Percentiles rank a stretch among this genome's conserved stretches.
These are phyloP conservation scores for Hymenoscyphus albidus DNA, from an alignment of 2,329 filamentous ascomycete species.

Conservation along the genomic window DNA sequence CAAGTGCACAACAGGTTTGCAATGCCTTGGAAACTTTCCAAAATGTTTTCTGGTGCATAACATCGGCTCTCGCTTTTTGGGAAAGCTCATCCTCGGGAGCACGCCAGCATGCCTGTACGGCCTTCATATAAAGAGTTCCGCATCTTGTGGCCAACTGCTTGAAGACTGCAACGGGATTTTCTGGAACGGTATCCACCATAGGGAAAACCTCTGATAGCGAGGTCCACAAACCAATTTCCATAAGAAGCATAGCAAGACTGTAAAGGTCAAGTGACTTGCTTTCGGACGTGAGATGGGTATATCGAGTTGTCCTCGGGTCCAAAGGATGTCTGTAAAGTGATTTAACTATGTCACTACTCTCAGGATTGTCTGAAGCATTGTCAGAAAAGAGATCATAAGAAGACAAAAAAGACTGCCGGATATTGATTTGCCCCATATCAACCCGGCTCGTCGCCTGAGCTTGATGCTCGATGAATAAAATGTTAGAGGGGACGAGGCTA, in stretches of 20 bases:
- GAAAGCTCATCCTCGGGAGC: conserved; percentile 62
- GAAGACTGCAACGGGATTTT: conserved; percentile 26
- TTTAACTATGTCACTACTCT: conserved; percentile 19
- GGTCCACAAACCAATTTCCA: conserved; percentile 74
- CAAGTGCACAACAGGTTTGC: conserved; percentile 59
- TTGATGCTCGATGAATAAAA: conserved; percentile 56
- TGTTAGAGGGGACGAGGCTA: conserved; percentile 62
- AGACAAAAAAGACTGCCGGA: conserved; percentile 65
- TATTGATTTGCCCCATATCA: conserved; percentile 45
- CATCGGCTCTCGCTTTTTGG: conserved; percentile 45
- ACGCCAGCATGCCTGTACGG: conserved; percentile 66
- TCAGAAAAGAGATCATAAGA: conserved; percentile 69
- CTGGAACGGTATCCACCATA: conserved; percentile 24
- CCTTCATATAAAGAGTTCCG: conserved; percentile 71
- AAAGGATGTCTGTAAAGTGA: conserved; percentile 60
- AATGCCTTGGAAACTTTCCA: conserved; percentile 47
- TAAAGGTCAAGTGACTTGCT: conserved; percentile 65
- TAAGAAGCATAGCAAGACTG: conserved; percentile 66
- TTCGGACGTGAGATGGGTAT: conserved; percentile 50
- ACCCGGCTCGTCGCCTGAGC: conserved; percentile 21
- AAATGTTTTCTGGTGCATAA: conserved; percentile 53
- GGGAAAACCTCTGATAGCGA: conserved; percentile 45
- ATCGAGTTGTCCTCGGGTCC: conserved; percentile 49
- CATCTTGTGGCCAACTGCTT: conserved; percentile 48
- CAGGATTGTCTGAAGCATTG: conserved; percentile 35